Evolutionary conservation across 1,284 basidiomycete genomes (phyloP).

Genomic region (Kwoniella shivajii): DNA sequence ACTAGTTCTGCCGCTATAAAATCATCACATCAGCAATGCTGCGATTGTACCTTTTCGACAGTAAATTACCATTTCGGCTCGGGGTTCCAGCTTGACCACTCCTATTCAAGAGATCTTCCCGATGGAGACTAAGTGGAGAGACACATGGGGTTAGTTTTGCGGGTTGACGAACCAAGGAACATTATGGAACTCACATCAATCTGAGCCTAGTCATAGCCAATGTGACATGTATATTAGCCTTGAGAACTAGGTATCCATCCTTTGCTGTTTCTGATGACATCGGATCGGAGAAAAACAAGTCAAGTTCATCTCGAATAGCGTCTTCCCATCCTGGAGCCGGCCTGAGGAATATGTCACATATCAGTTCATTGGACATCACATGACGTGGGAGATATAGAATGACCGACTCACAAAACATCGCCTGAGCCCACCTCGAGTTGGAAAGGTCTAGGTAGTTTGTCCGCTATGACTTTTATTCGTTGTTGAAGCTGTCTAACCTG

Average conservation of each 20-base stretch:
- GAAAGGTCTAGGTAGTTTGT: slow-evolving; percentile 24
- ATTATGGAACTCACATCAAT: slow-evolving; percentile 21
- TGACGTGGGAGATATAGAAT: background rate
- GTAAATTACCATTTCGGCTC: slow-evolving; percentile 18
- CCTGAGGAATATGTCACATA: slow-evolving; percentile 1
- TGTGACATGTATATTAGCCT: slow-evolving; percentile 37
- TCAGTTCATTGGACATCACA: background rate
- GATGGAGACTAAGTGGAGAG: slow-evolving; percentile 12
- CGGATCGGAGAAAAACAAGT: slow-evolving; percentile 32
- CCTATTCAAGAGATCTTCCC: slow-evolving; percentile 28
- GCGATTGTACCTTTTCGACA: background rate
- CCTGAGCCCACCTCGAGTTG: slow-evolving; percentile 17
- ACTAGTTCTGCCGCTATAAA: slow-evolving; percentile 30
- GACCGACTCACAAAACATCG: slow-evolving; percentile 14
- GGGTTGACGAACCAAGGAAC: background rate
- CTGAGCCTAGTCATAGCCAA: slow-evolving; percentile 30
- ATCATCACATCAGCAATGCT: background rate
- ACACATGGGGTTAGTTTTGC: background rate
- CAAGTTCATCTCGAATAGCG: slow-evolving; percentile 28
- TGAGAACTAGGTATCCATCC: slow-evolving; percentile 32
- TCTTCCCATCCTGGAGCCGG: slow-evolving; percentile 33
- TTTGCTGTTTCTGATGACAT: slow-evolving; percentile 29
- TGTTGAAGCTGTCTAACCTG: slow-evolving; percentile 20
- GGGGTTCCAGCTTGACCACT: slow-evolving; percentile 25
- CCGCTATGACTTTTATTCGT: slow-evolving; percentile 19